Percentiles rank a stretch among this genome's conserved stretches.
phyloP scores from a whole-genome alignment of 1,284 basidiomycete genomes.

The Ceratobasidium sp. region DNA sequence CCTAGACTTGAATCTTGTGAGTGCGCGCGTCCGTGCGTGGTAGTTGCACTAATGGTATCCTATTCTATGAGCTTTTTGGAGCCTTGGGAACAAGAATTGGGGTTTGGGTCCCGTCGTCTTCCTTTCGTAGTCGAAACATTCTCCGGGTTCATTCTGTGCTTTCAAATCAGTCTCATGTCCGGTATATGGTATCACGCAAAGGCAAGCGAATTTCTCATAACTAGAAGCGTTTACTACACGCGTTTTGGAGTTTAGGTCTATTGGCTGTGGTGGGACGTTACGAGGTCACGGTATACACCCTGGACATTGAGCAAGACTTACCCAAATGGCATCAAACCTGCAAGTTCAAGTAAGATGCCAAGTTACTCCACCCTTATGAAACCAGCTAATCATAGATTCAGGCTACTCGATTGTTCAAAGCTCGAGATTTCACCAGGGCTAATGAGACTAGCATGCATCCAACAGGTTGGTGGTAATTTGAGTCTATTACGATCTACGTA shows the following conservation, averaged over 20 bases:
- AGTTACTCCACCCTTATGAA: too few species aligned
- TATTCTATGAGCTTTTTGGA: constrained; percentile 69
- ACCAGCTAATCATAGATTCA: neutral
- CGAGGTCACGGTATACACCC: constrained; percentile 73
- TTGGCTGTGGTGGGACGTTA: constrained; percentile 70
- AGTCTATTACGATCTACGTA: neutral
- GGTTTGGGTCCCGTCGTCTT: constrained; percentile 73
- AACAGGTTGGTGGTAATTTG: neutral
- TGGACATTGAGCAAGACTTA: constrained; percentile 80
- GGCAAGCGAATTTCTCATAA: constrained; percentile 17
- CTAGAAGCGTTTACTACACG: neutral
- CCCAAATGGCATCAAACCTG: constrained; percentile 82
- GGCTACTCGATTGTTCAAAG: neutral
- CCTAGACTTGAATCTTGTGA: constrained; percentile 36
- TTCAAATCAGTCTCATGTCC: constrained; percentile 69
- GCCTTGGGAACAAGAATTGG: constrained; percentile 72
- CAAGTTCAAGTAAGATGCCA: constrained; percentile 64
- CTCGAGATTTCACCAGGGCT: constrained; percentile 31
- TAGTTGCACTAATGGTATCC: neutral
- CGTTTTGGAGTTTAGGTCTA: constrained; percentile 63
- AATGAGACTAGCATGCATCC: constrained; percentile 19
- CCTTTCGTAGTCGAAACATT: constrained; percentile 58
- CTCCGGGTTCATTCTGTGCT: constrained; percentile 86
- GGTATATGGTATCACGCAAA: neutral
- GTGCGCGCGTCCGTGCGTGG: neutral